These are phyloP conservation scores for Fusarium cyanostomum DNA, from an alignment of 2,329 filamentous ascomycete genomes.

Conservation along the genomic window DNA sequence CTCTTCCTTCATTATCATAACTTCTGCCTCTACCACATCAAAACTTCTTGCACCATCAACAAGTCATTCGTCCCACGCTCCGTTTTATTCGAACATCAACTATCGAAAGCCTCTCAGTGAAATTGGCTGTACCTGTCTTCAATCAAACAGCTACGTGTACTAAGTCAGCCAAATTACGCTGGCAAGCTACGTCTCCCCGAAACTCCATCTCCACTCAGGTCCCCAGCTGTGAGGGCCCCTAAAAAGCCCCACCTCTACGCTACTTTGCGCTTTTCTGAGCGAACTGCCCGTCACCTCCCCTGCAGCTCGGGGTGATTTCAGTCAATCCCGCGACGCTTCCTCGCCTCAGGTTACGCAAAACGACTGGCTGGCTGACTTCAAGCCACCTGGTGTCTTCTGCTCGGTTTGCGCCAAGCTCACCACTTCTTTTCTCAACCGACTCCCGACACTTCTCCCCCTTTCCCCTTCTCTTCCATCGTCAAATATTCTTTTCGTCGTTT, in stretches of 20 bases:
- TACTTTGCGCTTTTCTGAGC: slow-evolving; percentile 26
- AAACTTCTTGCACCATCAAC: background rate
- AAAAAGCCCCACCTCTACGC: slow-evolving; percentile 20
- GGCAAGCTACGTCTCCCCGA: slow-evolving; percentile 21
- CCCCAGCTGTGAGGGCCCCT: slow-evolving; percentile 15
- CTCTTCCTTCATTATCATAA: slow-evolving; percentile 14
- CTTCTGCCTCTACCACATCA: background rate
- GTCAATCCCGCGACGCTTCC: slow-evolving; percentile 41
- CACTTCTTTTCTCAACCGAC: slow-evolving; percentile 29
- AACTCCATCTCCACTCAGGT: slow-evolving; percentile 9
- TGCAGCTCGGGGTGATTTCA: slow-evolving; percentile 38
- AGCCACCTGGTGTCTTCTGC: slow-evolving; percentile 49
- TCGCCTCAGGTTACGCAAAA: slow-evolving; percentile 43
- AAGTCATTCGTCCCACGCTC: background rate
- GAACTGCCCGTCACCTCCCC: slow-evolving; percentile 40
- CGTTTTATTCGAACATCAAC: slow-evolving; percentile 10
- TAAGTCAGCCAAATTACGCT: slow-evolving; percentile 11
- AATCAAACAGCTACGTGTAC: slow-evolving; percentile 24
- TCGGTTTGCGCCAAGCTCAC: slow-evolving; percentile 40
- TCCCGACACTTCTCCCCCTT: slow-evolving; percentile 25
- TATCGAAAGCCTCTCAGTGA: slow-evolving; percentile 19
- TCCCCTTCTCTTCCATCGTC: slow-evolving; percentile 29
- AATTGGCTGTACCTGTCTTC: slow-evolving; percentile 13
- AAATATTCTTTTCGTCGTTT: slow-evolving; percentile 4
- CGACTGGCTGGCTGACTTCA: slow-evolving; percentile 41